Evolutionary conservation across 768 basidiomycete species (phyloP).

Genomic region (Naganishia kalamii): DNA sequence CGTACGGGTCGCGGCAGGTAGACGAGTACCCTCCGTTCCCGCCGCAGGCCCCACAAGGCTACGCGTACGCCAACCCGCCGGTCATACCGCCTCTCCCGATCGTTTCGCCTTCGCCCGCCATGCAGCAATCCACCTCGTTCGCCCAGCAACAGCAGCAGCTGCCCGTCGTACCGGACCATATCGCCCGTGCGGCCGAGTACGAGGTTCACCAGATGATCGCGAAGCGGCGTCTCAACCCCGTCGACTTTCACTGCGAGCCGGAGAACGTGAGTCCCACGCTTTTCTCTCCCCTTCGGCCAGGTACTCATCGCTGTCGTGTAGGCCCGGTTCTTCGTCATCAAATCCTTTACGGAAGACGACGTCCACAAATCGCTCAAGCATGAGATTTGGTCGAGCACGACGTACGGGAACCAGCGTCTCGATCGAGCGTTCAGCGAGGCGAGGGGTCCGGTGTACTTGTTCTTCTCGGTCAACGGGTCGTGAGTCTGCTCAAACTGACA

Average conservation of each 20-base stretch:
- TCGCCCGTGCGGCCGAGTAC: conserved; percentile 25
- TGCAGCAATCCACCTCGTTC: too few species aligned
- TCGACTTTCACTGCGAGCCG: conserved; percentile 39
- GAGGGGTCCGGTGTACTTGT: conserved; percentile 89
- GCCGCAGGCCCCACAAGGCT: too few species aligned
- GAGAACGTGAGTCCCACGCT: conserved; percentile 9
- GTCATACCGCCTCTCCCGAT: too few species aligned
- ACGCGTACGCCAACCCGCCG: too few species aligned
- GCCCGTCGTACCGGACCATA: conserved; percentile 20
- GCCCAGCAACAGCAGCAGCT: neutral
- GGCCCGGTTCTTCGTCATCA: conserved; percentile 96
- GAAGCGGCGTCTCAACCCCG: conserved; percentile 40
- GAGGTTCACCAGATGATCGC: conserved; percentile 39
- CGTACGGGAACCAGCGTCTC: conserved; percentile 92
- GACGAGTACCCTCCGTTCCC: too few species aligned
- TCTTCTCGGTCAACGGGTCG: conserved; percentile 87
- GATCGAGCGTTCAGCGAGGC: conserved; percentile 97
- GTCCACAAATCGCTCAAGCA: conserved; percentile 97
- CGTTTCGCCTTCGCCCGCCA: too few species aligned
- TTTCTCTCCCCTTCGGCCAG: neutral
- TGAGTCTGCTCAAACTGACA: conserved; percentile 7
- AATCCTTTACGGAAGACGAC: conserved; percentile 97
- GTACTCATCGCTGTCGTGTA: conserved; percentile 38
- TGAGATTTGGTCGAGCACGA: conserved; percentile 96
- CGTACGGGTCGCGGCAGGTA: too few species aligned